Base-by-base conservation (phyloP, 495 filamentous ascomycete genomes). In the Letharia lupina region DNA sequence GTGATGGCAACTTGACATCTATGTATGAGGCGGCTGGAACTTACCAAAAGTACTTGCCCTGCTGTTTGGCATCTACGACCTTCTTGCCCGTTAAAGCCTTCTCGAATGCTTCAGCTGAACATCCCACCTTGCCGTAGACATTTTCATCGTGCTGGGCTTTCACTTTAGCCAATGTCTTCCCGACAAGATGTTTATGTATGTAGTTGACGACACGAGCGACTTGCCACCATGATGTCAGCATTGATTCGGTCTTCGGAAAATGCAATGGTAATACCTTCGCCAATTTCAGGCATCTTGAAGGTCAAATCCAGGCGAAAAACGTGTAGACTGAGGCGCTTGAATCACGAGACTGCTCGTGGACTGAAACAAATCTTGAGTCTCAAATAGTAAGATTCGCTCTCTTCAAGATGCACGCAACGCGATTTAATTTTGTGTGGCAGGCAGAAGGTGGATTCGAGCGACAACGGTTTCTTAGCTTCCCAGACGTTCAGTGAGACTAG, bases 21-120 rank as follows among this genome's bases (percentile, higher is more conserved):
- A 28, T 57, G 7, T n/a, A 23, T 13, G 16, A 40, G 16, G n/a
- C 11, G 5, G 31, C 28, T 15, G 13, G 18, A 37, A 64, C 75
- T 37, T 68, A 84, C 89, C 94, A 98, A 74, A 98, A 96, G 72
- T 97, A 97, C 82, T 98, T 98, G 28, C 93, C 93, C 74, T 96
- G 93, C 66, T 88, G 90, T 0, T 86, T 86, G 4, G 90, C 88
- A 64, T 85, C 86, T 11, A 87, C 68, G 7, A 96, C 79, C 67
- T 86, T 91, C 75, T 91, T 93, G 4, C 91, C 91, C 12, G 81
- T 82, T 73, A 97, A 77, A 5, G 87, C 86, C 47, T 83, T 80
- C 63, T 88, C 79, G 71, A 98, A 89, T 47, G 86, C 86, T 0
- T 82, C 72, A 0, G 86, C 89, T 40, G 82, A 89, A 2, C 90